A percentile compares a stretch with the other conserved stretches of the same genome.
These are phyloP conservation scores for Penicillium nucicola DNA, from an alignment of 495 filamentous ascomycete species.

Conservation along the genomic window DNA sequence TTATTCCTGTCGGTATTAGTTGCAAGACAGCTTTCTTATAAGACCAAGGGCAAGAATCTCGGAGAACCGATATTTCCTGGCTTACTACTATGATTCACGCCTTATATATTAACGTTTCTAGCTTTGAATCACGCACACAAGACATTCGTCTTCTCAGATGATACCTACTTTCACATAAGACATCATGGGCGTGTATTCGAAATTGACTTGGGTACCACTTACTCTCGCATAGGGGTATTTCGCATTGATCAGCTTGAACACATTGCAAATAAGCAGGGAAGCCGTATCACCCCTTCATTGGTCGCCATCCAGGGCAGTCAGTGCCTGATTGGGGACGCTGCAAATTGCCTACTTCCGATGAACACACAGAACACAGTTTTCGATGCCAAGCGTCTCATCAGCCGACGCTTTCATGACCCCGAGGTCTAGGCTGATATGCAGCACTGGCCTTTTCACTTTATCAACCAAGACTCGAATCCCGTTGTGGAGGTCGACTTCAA, in stretches of 20 bases:
- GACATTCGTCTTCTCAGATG: too few species aligned
- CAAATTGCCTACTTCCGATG: slow-evolving; percentile 99
- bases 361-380: slow-evolving; percentile 98
- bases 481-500: slow-evolving; percentile 95
- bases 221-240: slow-evolving; percentile 98
- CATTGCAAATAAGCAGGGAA: slow-evolving; percentile 98
- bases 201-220: slow-evolving; percentile 96
- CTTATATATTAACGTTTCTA: too few species aligned
- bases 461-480: slow-evolving; percentile 85
- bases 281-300: slow-evolving; percentile 96
- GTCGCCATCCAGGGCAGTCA: slow-evolving; percentile 98
- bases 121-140: too few species aligned
- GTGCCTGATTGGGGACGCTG: slow-evolving; percentile 96
- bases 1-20: too few species aligned
- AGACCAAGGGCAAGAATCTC: too few species aligned
- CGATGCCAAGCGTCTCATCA: slow-evolving; percentile 98
- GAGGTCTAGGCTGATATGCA: slow-evolving; percentile 98
- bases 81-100: too few species aligned
- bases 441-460: slow-evolving; percentile 97
- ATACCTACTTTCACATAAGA: too few species aligned
- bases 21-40: too few species aligned
- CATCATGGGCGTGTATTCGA: slow-evolving; percentile 57
- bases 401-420: slow-evolving; percentile 88
- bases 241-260: slow-evolving; percentile 86
- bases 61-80: too few species aligned